Evolutionary conservation across 1,284 basidiomycete genomes (phyloP).

Genomic region (Trichosporon faecale): DNA sequence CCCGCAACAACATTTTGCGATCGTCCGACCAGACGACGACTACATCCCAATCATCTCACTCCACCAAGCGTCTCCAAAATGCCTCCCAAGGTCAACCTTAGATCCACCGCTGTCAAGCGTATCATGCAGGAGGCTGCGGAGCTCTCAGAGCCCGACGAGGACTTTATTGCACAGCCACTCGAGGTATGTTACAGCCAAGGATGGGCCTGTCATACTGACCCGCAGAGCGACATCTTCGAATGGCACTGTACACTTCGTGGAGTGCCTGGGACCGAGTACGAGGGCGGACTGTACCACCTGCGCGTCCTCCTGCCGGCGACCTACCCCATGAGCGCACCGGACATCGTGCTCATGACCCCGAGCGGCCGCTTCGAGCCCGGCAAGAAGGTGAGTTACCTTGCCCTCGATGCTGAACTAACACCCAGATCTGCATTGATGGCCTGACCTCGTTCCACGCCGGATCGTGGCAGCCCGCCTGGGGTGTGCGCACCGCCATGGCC

Average conservation of each 20-base stretch:
- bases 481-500: constrained; percentile 90
- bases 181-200: constrained; percentile 61
- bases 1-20: too few relatives aligned
- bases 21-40: too few relatives aligned
- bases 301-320: constrained; percentile 85
- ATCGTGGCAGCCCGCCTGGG: constrained; percentile 94
- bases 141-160: constrained; percentile 53
- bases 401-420: constrained; percentile 20
- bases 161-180: constrained; percentile 67
- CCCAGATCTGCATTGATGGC: constrained; percentile 80
- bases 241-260: constrained; percentile 98
- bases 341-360: constrained; percentile 90
- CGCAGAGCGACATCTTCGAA: constrained; percentile 57
- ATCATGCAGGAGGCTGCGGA: constrained; percentile 95
- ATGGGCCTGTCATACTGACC: constrained; percentile 14
- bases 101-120: constrained; percentile 74
- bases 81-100: constrained; percentile 39
- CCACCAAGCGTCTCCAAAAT: constrained; percentile 5
- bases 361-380: constrained; percentile 93
- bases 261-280: constrained; percentile 79
- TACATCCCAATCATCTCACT: too few relatives aligned
- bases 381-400: constrained; percentile 68
- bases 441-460: constrained; percentile 67
- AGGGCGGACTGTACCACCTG: constrained; percentile 85
- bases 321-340: constrained; percentile 91